Conservation (phyloP, 148 eudicot genomes). For the Dianthus caryophyllus region DNA sequence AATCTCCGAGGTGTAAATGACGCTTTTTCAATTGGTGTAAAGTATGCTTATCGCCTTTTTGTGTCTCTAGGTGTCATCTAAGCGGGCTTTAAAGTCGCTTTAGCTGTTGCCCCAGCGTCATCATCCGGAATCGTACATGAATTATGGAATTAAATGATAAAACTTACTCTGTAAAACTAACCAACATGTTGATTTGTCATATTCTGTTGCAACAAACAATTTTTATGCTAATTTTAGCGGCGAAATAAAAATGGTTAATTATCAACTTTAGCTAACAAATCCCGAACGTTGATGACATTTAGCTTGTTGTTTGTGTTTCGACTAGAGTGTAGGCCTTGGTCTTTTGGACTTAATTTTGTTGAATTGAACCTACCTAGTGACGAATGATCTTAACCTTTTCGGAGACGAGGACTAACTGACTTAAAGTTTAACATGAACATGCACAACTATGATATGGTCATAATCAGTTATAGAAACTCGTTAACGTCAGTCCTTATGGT, state of each 20-base stretch:
- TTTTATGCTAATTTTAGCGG: neutral
- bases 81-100: constrained; percentile 26
- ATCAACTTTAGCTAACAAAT: neutral
- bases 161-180: neutral
- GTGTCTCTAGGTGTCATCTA: constrained; percentile 18
- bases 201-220: neutral
- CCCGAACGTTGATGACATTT: neutral
- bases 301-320: neutral
- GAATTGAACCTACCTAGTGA: too few species aligned
- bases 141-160: constrained; percentile 23
- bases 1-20: constrained; percentile 5
- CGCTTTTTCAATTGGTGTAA: constrained; percentile 17
- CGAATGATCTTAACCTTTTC: neutral
- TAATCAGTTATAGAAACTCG: neutral
- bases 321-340: too few species aligned
- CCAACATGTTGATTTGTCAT: neutral
- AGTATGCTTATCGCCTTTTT: constrained; percentile 11
- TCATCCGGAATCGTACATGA: constrained; percentile 14
- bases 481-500: neutral
- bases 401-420: neutral
- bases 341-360: neutral
- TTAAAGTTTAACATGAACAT: neutral
- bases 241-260: neutral
- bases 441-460: neutral
- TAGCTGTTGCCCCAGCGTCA: constrained; percentile 4